Evolutionary conservation across 2,329 filamentous ascomycete species (phyloP), one percentile per base, ranked within the genome.

Genomic region (Escovopsis sp.): DNA sequence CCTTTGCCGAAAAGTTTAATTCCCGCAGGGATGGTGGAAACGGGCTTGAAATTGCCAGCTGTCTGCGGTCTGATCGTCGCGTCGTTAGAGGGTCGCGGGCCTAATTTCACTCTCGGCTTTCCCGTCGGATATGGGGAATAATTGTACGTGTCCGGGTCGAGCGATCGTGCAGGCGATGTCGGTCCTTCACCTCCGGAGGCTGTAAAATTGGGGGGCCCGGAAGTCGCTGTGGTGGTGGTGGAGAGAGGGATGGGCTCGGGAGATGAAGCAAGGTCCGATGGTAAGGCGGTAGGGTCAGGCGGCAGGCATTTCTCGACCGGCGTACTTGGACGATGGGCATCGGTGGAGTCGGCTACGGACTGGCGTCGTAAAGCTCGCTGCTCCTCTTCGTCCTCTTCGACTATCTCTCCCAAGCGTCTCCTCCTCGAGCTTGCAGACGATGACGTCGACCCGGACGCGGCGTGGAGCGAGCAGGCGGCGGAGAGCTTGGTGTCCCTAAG

Each of bases 401-500:
- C 80, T 58, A 96, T 95, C 64, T 94, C 89, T 65, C 89, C 82
- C 53, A 96, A 67, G 50, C 85, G 80, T 53, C 81, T 76, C 55
- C 80, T 73, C 45, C 82, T 77, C 5, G 86, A 93, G 57, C 83
- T 87, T 39, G 77, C 83, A 4, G 85, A 89, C 10, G 88, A 94
- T 26, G 82, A 86, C 50, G 80, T 85, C 18, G 89, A 94, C 34
- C 81, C 82, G 11, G 85, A 85, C 7, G 87, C 85, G 34, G 88
- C 83, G 62, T 95, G 87, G 42, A 95, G 69, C 36, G 87, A 87
- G 62, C 88, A 95, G 42, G 85, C 85, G 30, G 87, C 79, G 9
- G 87, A 89, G 42, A 98, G 73, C 50, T 85, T 83, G 46, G 83
- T 82, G 59, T 98, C 91, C 56, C 81, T 88, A 45, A 98, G 73